phyloP scores from a whole-genome alignment of 768 basidiomycete species.

The Clavaria fumosa region DNA sequence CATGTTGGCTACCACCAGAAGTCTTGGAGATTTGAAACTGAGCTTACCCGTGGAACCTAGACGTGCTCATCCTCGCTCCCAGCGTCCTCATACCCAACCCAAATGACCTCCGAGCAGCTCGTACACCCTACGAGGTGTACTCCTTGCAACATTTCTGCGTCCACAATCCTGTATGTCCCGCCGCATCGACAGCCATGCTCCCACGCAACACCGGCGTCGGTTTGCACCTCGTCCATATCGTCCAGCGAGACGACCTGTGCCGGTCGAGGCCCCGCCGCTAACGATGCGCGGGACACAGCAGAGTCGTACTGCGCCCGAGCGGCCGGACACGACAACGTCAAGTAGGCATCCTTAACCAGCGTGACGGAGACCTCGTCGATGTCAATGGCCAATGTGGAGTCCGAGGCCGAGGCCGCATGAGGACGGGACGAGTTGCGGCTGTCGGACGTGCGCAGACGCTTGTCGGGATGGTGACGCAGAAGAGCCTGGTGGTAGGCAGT shows the following conservation, averaged over 20 bases:
- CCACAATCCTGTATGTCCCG: slow-evolving; percentile 42
- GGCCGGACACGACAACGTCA: slow-evolving; percentile 35
- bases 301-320: slow-evolving; percentile 38
- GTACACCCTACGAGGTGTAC: slow-evolving; percentile 57
- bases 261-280: slow-evolving; percentile 36
- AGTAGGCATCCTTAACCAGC: slow-evolving; percentile 52
- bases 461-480: slow-evolving; percentile 45
- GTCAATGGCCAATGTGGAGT: slow-evolving; percentile 20
- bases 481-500: slow-evolving; percentile 52
- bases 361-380: too few species aligned
- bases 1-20: too few species aligned
- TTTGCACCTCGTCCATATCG: slow-evolving; percentile 35
- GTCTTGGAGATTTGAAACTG: too few species aligned
- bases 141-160: slow-evolving; percentile 49
- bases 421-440: slow-evolving; percentile 1
- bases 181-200: slow-evolving; percentile 59
- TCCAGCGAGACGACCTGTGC: slow-evolving; percentile 69
- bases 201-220: slow-evolving; percentile 23
- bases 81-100: slow-evolving; percentile 85
- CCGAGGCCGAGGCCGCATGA: background rate
- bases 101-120: slow-evolving; percentile 68
- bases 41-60: too few species aligned
- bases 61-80: slow-evolving; percentile 24
- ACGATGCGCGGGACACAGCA: background rate
- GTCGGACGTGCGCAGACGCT: too few species aligned